phyloP scores from a whole-genome alignment of 441 rosid genomes.

The Pelargonium cotyledonis region DNA sequence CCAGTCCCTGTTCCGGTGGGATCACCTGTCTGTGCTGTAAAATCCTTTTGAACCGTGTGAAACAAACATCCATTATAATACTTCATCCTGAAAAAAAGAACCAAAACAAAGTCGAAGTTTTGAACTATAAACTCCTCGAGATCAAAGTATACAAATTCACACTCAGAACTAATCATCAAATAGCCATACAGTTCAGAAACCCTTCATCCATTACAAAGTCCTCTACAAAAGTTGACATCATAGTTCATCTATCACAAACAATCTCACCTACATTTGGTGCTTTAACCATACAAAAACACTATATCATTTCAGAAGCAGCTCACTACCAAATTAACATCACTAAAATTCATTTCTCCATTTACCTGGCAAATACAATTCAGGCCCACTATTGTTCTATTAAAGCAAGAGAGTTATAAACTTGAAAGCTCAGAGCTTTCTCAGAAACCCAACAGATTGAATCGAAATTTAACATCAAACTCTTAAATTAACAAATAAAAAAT shows the following conservation, averaged over 20 bases:
- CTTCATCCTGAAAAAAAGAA: slow-evolving; percentile 46
- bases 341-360: background rate
- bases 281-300: too few relatives aligned
- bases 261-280: background rate
- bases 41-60: slow-evolving; percentile 88
- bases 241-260: background rate
- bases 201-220: too few relatives aligned
- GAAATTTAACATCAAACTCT: background rate
- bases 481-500: background rate
- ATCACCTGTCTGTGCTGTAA: slow-evolving; percentile 92
- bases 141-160: background rate
- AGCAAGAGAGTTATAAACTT: background rate
- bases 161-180: background rate
- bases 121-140: background rate
- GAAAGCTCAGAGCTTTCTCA: background rate
- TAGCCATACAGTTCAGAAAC: background rate
- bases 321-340: background rate
- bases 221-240: background rate
- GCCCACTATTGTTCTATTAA: background rate
- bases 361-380: background rate
- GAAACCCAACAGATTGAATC: background rate
- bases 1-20: slow-evolving; percentile 77
- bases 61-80: slow-evolving; percentile 84
- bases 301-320: too few relatives aligned
- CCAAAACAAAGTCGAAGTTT: background rate